Evolutionary conservation across 2,329 filamentous ascomycete genomes (phyloP), one percentile per base, ranked within the genome.

Genomic region (Xylariaceae sp.): DNA sequence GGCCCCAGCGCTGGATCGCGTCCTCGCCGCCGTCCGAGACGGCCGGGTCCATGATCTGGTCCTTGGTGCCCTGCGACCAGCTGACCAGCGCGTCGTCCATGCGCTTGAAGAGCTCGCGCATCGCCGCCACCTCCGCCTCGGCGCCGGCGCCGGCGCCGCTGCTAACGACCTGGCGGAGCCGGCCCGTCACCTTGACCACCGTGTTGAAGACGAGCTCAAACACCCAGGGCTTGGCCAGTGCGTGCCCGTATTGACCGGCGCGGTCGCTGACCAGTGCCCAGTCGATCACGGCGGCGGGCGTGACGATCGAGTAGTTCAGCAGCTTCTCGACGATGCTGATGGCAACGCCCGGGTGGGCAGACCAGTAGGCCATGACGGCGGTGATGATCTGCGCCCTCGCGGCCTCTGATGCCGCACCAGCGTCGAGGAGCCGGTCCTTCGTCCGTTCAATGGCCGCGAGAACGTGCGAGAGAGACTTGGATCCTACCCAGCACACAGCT

Each of bases 311-410:
- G 64, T 95, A 98, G 64, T 96, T 98, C 48, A 98, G 80, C 5
- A 98, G 74, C 61, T 96, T 96, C 67, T 96, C 90, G 38, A 96
- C 75, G 49, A 98, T 94, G 48, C 84, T 85, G 46, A 96, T 77
- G 3, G 88, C 92, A 27, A 93, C 81, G 39, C 92, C 92, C 0
- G 90, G 88, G 51, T 98, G 90, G 19, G 90, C 81, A 29, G 76
- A 75, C 92, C 92, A 98, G 66, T 95, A 98, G 25, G 80, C 72
- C 67, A 95, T 85, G 24, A 96, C 88, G 4, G 85, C 85, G 5
- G 81, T 77, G 47, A 96, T 84, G 51, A 98, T 94, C 60, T 98
- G 92, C 26, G 79, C 75, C 25, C 88, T 78, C 1, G 87, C 88
- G 3, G 73, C 72, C 38, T 87, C 76, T 0, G 84, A 90, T 29